Conservation (phyloP, 768 basidiomycete species). For the Gyrodon lividus region DNA sequence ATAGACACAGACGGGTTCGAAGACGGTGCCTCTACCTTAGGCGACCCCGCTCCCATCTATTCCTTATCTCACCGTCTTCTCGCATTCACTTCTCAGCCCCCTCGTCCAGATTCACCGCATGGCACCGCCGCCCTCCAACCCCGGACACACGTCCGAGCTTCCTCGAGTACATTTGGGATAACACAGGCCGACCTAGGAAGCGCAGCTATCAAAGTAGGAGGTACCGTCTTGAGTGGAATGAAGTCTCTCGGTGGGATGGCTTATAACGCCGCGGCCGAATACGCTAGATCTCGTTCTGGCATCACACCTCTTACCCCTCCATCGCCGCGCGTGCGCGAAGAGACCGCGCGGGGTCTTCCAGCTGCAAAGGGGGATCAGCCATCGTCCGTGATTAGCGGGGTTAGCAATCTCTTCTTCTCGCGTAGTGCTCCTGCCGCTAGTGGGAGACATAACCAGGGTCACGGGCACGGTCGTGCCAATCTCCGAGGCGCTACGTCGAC, state of each 20-base stretch:
- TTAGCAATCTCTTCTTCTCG: slow-evolving; percentile 50
- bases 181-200: slow-evolving; percentile 51
- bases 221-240: slow-evolving; percentile 62
- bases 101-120: slow-evolving; percentile 24
- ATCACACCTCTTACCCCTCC: slow-evolving; percentile 2
- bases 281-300: slow-evolving; percentile 36
- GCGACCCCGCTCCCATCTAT: slow-evolving; percentile 50
- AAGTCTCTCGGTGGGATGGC: slow-evolving; percentile 63
- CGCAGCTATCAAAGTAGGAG: slow-evolving; percentile 59
- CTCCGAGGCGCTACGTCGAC: slow-evolving; percentile 13
- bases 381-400: slow-evolving; percentile 25
- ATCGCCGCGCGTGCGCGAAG: slow-evolving; percentile 5
- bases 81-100: slow-evolving; percentile 49
- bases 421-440: slow-evolving; percentile 57
- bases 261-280: slow-evolving; percentile 44
- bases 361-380: slow-evolving; percentile 21
- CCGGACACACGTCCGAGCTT: slow-evolving; percentile 23
- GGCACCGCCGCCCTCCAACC: slow-evolving; percentile 17
- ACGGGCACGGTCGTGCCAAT: slow-evolving; percentile 5
- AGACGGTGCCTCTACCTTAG: slow-evolving; percentile 12
- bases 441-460: slow-evolving; percentile 13
- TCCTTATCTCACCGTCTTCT: slow-evolving; percentile 62
- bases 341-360: slow-evolving; percentile 16
- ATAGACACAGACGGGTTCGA: slow-evolving; percentile 26
- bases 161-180: slow-evolving; percentile 31